Base-by-base conservation (phyloP, 2,329 filamentous ascomycete genomes). In the Fusarium pseudocircinatum region DNA sequence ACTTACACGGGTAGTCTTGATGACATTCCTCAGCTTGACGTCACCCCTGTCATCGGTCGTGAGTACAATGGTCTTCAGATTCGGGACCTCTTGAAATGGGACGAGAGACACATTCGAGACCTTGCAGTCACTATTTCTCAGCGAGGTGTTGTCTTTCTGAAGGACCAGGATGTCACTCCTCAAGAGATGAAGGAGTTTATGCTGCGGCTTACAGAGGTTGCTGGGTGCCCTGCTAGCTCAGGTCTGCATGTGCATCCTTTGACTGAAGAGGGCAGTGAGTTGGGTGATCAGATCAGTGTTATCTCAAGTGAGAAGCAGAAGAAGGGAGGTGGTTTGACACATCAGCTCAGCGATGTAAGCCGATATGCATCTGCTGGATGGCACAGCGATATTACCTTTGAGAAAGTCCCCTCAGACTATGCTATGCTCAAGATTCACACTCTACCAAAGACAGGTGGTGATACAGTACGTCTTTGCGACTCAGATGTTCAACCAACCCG, bases 321-420 rank as follows among this genome's bases (percentile, higher is more conserved):
- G 81, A 87, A 88, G 78, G 84, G 85, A 34, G 85, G 86, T 73
- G 85, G 85, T 73, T 77, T 87, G 65, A 87, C 86, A 36, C 84
- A 87, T 76, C 83, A 85, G 72, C 80, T 86, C 65, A 87, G 84
- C 73, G 86, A 87, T 72, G 85, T 85, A 49, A 85, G 83, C 73
- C 83, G 85, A 28, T 85, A 85, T 60, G 86, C 86, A 6, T 79
- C 78, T 75, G 83, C 73, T 74, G 84, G 77, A 72, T 87, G 71
- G 86, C 86, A 71, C 77, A 86, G 74, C 85, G 89, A 91, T 63
- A 91, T 91, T 69, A 85, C 86, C 28, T 91, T 91, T 75, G 90
- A 92, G 77, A 85, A 85, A 3, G 83, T 87, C 1, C 89, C 90
- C 0, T 85, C 86, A 3, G 89, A 92, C 75, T 92, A 91, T 77